These are phyloP conservation scores for Cordia subcordata DNA, from an alignment of 257 asterid species.

Conservation along the genomic window DNA sequence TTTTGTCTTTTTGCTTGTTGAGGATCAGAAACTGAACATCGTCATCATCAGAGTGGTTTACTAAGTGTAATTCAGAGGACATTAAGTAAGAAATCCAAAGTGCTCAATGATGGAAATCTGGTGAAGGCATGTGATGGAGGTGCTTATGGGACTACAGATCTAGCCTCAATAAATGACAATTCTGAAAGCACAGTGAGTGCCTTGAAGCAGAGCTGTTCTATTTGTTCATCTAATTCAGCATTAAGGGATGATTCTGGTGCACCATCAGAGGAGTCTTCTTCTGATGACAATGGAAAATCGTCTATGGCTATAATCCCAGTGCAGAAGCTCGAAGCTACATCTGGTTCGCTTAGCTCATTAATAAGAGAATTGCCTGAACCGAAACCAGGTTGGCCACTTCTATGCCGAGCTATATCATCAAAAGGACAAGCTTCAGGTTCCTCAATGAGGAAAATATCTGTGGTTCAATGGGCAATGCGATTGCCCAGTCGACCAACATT, in stretches of 20 bases:
- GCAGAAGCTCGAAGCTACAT: conserved; percentile 45
- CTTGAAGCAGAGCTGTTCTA: conserved; percentile 41
- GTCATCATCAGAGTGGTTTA: conserved; percentile 44
- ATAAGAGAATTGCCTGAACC: conserved; percentile 56
- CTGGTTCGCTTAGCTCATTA: conserved; percentile 48
- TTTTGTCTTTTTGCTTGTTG: conserved; percentile 2
- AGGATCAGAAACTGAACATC: conserved; percentile 50
- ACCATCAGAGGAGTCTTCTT: conserved; percentile 28
- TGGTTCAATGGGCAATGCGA: conserved; percentile 83
- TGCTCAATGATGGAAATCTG: no score
- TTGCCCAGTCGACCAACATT: conserved; percentile 61
- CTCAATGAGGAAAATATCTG: conserved; percentile 49
- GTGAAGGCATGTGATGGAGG: conserved; percentile 38
- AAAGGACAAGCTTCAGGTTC: conserved; percentile 28
- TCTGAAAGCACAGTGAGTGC: conserved; percentile 14
- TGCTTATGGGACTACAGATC: conserved; percentile 28
- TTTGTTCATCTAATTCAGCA: conserved; percentile 45
- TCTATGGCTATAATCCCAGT: conserved; percentile 75
- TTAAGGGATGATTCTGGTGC: conserved; percentile 15
- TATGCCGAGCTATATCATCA: conserved; percentile 46
- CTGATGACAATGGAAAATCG: conserved; percentile 28
- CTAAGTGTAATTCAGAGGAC: conserved; percentile 70
- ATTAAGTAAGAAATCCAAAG: conserved; percentile 53
- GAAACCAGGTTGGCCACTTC: conserved; percentile 97
- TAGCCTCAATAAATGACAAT: conserved; percentile 22